phyloP scores from a whole-genome alignment of 805 yeast genomes.

The Saccharomyces eubayanus region DNA sequence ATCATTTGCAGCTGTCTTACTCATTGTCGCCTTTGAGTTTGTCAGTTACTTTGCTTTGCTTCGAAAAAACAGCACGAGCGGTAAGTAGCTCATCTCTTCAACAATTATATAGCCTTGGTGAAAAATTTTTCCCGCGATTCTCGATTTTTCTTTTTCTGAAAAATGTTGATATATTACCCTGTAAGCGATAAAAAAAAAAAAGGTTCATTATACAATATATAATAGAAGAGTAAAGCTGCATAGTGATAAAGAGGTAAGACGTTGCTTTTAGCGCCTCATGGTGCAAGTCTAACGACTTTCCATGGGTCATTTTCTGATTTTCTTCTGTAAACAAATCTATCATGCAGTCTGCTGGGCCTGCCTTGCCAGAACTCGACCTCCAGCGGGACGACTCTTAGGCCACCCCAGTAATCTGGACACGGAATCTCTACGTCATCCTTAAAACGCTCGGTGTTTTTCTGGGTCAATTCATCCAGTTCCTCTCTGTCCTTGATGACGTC shows the following conservation, averaged over 20 bases:
- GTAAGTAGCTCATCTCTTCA: background rate
- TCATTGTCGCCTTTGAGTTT: slow-evolving; percentile 8
- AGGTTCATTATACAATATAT: background rate
- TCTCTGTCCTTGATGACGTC: slow-evolving; percentile 48
- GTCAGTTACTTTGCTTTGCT: background rate
- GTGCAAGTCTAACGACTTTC: slow-evolving; percentile 64
- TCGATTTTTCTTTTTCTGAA: background rate
- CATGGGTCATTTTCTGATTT: slow-evolving; percentile 45
- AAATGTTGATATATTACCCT: background rate
- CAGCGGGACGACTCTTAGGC: slow-evolving; percentile 75
- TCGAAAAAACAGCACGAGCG: background rate
- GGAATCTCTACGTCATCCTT: slow-evolving; percentile 60
- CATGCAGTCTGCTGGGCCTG: slow-evolving; percentile 80
- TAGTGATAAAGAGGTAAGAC: background rate
- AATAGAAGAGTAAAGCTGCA: background rate
- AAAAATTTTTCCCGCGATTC: slow-evolving; percentile 2
- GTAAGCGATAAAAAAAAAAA: background rate
- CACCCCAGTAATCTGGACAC: slow-evolving; percentile 96
- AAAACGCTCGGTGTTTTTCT: slow-evolving; percentile 46
- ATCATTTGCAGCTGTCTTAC: slow-evolving; percentile 20
- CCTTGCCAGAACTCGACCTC: slow-evolving; percentile 99
- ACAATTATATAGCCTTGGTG: slow-evolving; percentile 4
- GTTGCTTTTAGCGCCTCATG: slow-evolving; percentile 32
- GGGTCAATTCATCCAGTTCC: slow-evolving; percentile 50
- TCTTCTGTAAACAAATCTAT: slow-evolving; percentile 67